Evolutionary conservation across 306 rosid genomes (phyloP), one percentile per base, ranked within the genome.

Genomic region (Citrullus amarus): DNA sequence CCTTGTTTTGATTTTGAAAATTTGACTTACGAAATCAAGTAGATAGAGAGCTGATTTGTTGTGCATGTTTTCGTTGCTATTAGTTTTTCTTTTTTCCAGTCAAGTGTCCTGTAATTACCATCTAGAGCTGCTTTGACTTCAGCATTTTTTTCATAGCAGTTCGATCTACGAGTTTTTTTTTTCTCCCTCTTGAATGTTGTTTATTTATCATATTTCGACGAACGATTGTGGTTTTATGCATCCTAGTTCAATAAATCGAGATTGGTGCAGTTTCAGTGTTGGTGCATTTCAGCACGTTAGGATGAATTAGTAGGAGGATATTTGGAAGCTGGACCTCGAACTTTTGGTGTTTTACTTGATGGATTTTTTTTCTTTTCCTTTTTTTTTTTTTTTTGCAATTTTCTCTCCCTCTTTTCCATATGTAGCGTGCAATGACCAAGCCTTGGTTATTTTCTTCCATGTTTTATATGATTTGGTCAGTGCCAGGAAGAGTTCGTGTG

Each of bases 401-500:
- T 15, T 51, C 60, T 73, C 60, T 73, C 77, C 60, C 15, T 32
- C 25, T 72, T 77, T n/a, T 34, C 41, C 20, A 20, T 66, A 44
- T 76, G 61, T 18, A 39, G 15, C 48, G 68, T 62, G 81, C 39
- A 61, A 63, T 85, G 69, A 58, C 56, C 61, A 59, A 68, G 58
- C 73, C 67, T 43, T 63, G 51, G 51, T 68, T 62, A 75, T 41
- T 15, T 53, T 39, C 71, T 30, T 63, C 34, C n/a, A 65, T 57
- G 54, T 61, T 80, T 46, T 30, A 85, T 43, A 43, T 72, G 76
- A 8, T 75, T 4, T 79, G 83, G 78, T 76, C 68, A 92, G 98
- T 94, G 20, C 95, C 91, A 43, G 98, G 95, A 79, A 86, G 98
- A 89, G 98, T 94, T 79, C 93, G 98, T 80, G 98, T 94, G 83